phyloP scores from a whole-genome alignment of 495 filamentous ascomycete genomes.

The Platismatia glauca region DNA sequence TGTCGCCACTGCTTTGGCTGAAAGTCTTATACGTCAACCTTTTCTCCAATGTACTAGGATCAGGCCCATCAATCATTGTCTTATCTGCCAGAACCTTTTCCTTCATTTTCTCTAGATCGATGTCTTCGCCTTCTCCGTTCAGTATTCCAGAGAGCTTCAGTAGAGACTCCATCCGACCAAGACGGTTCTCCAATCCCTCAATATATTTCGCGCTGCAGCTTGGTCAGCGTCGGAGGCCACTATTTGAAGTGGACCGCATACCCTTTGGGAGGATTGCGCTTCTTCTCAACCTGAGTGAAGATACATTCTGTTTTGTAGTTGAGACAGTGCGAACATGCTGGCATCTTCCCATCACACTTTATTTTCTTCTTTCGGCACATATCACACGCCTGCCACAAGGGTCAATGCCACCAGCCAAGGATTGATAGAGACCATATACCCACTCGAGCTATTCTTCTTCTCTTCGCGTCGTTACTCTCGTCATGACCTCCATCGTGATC shows the following conservation, averaged over 20 bases:
- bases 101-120: constrained; percentile 80
- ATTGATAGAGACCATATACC: constrained; percentile 24
- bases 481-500: constrained; percentile 43
- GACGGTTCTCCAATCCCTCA: constrained; percentile 88
- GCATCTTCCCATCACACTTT: constrained; percentile 95
- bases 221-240: constrained; percentile 17
- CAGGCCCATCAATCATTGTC: constrained; percentile 55
- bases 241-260: constrained; percentile 33
- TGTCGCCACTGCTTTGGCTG: constrained; percentile 36
- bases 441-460: constrained; percentile 87
- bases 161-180: constrained; percentile 88
- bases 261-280: constrained; percentile 95
- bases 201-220: constrained; percentile 82
- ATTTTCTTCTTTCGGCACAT: constrained; percentile 99
- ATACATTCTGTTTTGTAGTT: constrained; percentile 99
- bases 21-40: constrained; percentile 49
- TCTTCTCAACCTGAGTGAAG: constrained; percentile 98
- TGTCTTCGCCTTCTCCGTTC: constrained; percentile 76
- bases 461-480: constrained; percentile 70
- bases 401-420: constrained; percentile 22
- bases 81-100: constrained; percentile 38
- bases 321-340: constrained; percentile 88
- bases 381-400: constrained; percentile 68
- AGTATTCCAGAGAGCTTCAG: constrained; percentile 80
- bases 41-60: constrained; percentile 79